A percentile compares a stretch with the other conserved stretches of the same genome.
phyloP scores from a whole-genome alignment of 2,329 filamentous ascomycete genomes.

The Aureobasidium zeae region DNA sequence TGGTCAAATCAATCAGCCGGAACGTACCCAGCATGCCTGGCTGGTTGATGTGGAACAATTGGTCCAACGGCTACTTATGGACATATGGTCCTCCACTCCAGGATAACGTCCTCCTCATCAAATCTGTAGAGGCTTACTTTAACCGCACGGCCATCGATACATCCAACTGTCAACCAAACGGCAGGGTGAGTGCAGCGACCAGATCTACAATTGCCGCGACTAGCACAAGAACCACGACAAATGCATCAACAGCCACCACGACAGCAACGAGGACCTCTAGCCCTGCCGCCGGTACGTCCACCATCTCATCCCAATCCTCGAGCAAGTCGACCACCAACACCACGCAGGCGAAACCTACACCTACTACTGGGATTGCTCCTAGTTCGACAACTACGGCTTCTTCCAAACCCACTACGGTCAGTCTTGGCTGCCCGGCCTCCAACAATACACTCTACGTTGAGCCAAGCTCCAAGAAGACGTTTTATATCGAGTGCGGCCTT shows the following conservation, averaged over 20 bases:
- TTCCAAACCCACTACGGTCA: slow-evolving; percentile 16
- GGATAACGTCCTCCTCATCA: slow-evolving; percentile 56
- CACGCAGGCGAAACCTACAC: neutral
- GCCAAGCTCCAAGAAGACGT: slow-evolving; percentile 19
- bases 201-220: neutral
- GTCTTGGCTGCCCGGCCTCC: slow-evolving; percentile 20
- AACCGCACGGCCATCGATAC: slow-evolving; percentile 36
- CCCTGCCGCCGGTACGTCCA: slow-evolving; percentile 3
- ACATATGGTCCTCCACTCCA: slow-evolving; percentile 57
- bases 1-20: slow-evolving; percentile 45
- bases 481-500: slow-evolving; percentile 25
- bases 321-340: slow-evolving; percentile 8
- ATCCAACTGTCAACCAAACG: neutral
- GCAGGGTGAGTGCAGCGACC: neutral
- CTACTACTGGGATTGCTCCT: slow-evolving; percentile 5
- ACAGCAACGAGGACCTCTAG: neutral
- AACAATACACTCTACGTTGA: slow-evolving; percentile 20
- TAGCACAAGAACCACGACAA: neutral
- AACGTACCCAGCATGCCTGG: slow-evolving; percentile 48
- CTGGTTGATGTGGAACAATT: slow-evolving; percentile 53
- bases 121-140: slow-evolving; percentile 70
- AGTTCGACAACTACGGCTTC: slow-evolving; percentile 11
- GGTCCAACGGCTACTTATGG: slow-evolving; percentile 60
- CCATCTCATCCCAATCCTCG: neutral
- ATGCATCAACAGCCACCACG: neutral